phyloP scores from a whole-genome alignment of 177 flowering plant species.

The Vitis hybrid region DNA sequence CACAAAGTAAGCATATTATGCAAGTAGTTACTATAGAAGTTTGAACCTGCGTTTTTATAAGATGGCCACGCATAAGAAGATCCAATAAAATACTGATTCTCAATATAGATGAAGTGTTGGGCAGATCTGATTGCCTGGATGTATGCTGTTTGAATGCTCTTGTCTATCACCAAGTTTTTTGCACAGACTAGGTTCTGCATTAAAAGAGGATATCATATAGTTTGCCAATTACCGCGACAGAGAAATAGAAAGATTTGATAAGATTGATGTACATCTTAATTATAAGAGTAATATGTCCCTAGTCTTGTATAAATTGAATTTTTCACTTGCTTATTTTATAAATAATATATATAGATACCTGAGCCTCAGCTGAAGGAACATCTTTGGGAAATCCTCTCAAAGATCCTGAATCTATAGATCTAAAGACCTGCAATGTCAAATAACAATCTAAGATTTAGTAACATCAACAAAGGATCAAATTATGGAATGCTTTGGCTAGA shows the following conservation, averaged over 20 bases:
- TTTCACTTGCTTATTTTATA: neutral
- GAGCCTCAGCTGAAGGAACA: constrained; percentile 39
- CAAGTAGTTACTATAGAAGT: neutral
- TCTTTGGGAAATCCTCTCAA: constrained; percentile 68
- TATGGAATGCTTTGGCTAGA: neutral
- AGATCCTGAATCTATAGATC: constrained; percentile 86
- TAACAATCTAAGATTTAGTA: constrained; percentile 2
- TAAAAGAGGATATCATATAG: neutral
- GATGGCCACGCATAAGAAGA: constrained; percentile 75
- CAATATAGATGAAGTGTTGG: constrained; percentile 73
- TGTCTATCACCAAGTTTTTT: constrained; percentile 66
- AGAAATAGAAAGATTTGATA: neutral
- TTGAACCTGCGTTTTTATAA: constrained; percentile 59
- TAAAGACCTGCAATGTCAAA: constrained; percentile 46
- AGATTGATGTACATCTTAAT: neutral
- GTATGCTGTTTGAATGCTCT: constrained; percentile 77
- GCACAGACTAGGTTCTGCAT: constrained; percentile 68
- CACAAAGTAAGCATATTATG: neutral
- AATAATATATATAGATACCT: constrained; percentile 32
- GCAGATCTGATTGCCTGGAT: constrained; percentile 76
- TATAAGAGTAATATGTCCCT: neutral
- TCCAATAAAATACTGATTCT: constrained; percentile 79
- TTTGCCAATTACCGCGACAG: neutral
- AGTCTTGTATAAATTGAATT: neutral
- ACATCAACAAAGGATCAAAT: constrained; percentile 4